Base-by-base conservation (phyloP, 2,329 filamentous ascomycete species). In the Thermoascus crustaceus region DNA sequence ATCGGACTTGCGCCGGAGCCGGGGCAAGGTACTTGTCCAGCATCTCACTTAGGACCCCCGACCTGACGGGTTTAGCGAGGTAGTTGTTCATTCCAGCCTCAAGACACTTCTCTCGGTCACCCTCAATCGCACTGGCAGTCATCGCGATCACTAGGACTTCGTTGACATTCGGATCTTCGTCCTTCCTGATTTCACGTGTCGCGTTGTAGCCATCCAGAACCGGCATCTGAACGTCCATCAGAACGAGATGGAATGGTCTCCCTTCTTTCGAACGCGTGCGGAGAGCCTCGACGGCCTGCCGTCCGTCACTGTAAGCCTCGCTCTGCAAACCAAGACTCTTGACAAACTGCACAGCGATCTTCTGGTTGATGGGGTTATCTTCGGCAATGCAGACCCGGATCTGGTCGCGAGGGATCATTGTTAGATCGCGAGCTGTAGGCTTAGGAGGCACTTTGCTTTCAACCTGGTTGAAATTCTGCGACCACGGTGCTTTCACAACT, bases 161-260 rank as follows among this genome's bases (percentile, higher is more conserved):
- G 34, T 85, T 74, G 7, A 96, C 85, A 5, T 75, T 74, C 22
- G 86, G 80, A 39, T 86, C 75, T 0, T 76, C 58, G 57, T 95
- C 87, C 47, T 77, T 76, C 7, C 88, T 80, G 29, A 95, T 78
- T 39, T 86, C 73, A 45, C 82, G 82, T 0, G 88, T 95, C 1
- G 88, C 87, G 59, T 94, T 84, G 55, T 94, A 94, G 4, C 88
- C 88, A 56, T 95, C 88, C 6, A 94, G 74, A 3, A 93, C 78
- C 0, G 88, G 88, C 88, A 95, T 95, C 62, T 94, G 87, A 3
- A 94, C 86, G 56, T 95, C 88, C 88, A 95, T 95, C 29, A 95
- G 73, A 25, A 94, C 81, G 20, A 95, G 73, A 52, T 95, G 87
- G 63, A 93, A 95, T 0, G 87, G 88, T 6, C 69, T 69, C 1